phyloP scores from a whole-genome alignment of 306 rosid genomes.

The Ormosia emarginata region DNA sequence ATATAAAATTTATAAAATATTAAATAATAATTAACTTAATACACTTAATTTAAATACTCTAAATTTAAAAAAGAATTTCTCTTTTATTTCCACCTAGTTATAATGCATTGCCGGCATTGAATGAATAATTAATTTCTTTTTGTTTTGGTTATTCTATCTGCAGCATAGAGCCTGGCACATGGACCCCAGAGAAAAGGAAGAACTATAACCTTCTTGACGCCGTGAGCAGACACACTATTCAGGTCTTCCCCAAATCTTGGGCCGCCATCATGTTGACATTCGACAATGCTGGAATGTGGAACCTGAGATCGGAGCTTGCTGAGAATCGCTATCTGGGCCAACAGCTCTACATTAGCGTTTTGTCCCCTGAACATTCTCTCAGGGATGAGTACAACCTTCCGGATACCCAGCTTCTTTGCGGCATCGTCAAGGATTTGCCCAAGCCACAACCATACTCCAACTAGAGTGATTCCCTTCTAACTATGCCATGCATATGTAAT shows the following conservation, averaged over 20 bases:
- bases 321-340: slow-evolving; percentile 72
- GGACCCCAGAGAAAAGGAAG: slow-evolving; percentile 63
- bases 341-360: slow-evolving; percentile 52
- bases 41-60: too few species aligned
- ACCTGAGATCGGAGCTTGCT: slow-evolving; percentile 46
- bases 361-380: slow-evolving; percentile 34
- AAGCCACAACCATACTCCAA: slow-evolving; percentile 30
- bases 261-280: slow-evolving; percentile 57
- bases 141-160: too few species aligned
- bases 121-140: not conserved
- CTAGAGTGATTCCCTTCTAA: not conserved
- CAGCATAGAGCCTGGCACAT: slow-evolving; percentile 69
- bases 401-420: slow-evolving; percentile 42
- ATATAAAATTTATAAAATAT: too few species aligned
- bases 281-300: slow-evolving; percentile 84
- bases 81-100: too few species aligned
- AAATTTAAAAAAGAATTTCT: too few species aligned
- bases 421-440: slow-evolving; percentile 49
- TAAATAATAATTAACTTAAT: too few species aligned
- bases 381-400: slow-evolving; percentile 72
- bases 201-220: slow-evolving; percentile 76
- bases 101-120: not conserved
- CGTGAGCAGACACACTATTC: slow-evolving; percentile 74
- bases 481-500: not conserved
- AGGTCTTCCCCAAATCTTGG: slow-evolving; percentile 75